A percentile compares a stretch with the other conserved stretches of the same genome.
Conservation (phyloP, 257 asterid species). For the Nicotiana attenuata region DNA sequence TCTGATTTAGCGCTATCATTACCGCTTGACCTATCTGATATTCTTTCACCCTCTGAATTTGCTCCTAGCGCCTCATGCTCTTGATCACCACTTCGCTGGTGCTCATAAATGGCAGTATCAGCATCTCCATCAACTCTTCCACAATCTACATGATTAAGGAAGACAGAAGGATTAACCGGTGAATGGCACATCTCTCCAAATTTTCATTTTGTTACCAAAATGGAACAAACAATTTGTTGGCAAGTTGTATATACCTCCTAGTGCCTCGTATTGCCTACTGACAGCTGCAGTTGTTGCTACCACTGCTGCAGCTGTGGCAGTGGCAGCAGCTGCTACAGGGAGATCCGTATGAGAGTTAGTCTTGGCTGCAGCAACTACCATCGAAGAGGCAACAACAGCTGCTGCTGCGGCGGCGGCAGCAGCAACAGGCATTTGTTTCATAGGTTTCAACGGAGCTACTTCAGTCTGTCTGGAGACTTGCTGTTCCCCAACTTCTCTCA, state of each 20-base stretch:
- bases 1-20: conserved; percentile 77
- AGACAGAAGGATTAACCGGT: conserved; percentile 38
- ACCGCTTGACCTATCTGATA: conserved; percentile 75
- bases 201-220: conserved; percentile 20
- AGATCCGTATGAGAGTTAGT: conserved; percentile 54
- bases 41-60: conserved; percentile 71
- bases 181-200: conserved; percentile 45
- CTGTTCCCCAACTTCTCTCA: conserved; percentile 31
- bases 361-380: conserved; percentile 82
- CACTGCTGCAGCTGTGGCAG: conserved; percentile 92
- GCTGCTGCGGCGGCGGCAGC: conserved; percentile 90
- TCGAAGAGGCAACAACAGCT: conserved; percentile 90
- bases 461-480: conserved; percentile 38
- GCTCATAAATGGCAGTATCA: conserved; percentile 36
- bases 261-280: conserved; percentile 46
- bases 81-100: conserved; percentile 42
- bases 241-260: conserved; percentile 5
- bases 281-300: conserved; percentile 80
- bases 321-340: conserved; percentile 91
- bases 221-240: not conserved
- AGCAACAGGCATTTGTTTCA: conserved; percentile 62
- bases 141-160: conserved; percentile 26
- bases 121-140: conserved; percentile 51
- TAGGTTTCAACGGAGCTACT: conserved; percentile 31
- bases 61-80: conserved; percentile 43